Evolutionary conservation across 1,284 basidiomycete genomes (phyloP), one percentile per base, ranked within the genome.

Genomic region (Melampsora larici-populina): DNA sequence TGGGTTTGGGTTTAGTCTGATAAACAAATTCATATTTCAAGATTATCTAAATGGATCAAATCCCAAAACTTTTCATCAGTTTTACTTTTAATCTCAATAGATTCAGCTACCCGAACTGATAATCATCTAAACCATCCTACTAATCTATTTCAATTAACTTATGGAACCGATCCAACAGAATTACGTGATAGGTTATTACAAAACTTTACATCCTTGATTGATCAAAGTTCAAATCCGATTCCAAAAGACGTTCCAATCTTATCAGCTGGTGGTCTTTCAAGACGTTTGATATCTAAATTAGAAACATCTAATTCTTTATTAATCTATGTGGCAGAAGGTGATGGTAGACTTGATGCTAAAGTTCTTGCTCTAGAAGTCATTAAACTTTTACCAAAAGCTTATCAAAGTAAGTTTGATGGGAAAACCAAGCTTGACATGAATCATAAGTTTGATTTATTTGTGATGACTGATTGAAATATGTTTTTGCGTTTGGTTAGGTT

Each of bases 261-360:
- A 60, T 63, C 51, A 9, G 70, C 70, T 13, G 70, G 70, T 17
- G 70, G 70, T 48, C 63, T 72, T 24, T 31, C 58, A 11, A 29
- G 21, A 31, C 55, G 70, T 43, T 31, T 72, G 36, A 43, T 72
- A n/a, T 21, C 33, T 1, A 43, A 55, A 1, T 43, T 72, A 21
- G 11, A 43, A 1, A 40, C 21, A 6, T 46, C 58, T n/a, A 63
- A 48, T 24, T 26, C 70, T 15, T 49, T 72, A 0, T 26, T 72
- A 11, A 46, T 48, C 21, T 72, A 72, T 46, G 70, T 72, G 15
- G 70, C 70, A 6, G 70, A 72, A 63, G 70, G 70, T 43, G 70
- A 72, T 36, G 63, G 63, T 43, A 55, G 70, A 29, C 24, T 63
- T 24, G 70, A 72, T 40, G 70, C 70, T 2, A 63, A 64, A 64